Conservation (phyloP, 768 basidiomycete species). For the Suillus sp. region DNA sequence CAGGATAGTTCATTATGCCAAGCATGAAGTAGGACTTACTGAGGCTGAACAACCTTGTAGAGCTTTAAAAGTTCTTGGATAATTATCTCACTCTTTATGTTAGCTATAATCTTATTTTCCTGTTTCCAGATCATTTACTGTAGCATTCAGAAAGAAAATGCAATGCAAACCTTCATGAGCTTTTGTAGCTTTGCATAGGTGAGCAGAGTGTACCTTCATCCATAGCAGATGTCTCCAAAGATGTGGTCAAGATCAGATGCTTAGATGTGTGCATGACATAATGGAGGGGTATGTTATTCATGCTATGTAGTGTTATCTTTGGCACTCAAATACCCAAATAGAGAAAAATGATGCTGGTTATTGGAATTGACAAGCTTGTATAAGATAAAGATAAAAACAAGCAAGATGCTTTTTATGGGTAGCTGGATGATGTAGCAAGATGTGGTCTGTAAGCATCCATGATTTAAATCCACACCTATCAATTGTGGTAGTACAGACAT, state of each 20-base stretch:
- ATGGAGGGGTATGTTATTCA: background rate
- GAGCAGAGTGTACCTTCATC: slow-evolving; percentile 25
- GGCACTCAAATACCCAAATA: background rate
- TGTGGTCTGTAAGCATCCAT: background rate
- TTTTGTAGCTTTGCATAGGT: slow-evolving; percentile 29
- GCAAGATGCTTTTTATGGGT: background rate
- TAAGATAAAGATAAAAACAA: background rate
- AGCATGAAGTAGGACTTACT: slow-evolving; percentile 10
- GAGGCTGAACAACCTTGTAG: background rate
- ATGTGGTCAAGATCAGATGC: background rate
- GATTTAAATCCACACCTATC: background rate
- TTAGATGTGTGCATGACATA: background rate
- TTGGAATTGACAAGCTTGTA: background rate
- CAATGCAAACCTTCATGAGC: slow-evolving; percentile 25
- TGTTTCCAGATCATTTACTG: slow-evolving; percentile 5
- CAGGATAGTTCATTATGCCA: slow-evolving; percentile 12
- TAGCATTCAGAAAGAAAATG: background rate
- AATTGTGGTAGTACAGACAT: background rate
- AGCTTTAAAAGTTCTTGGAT: slow-evolving; percentile 24
- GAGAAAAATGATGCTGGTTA: background rate
- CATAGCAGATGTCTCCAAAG: background rate
- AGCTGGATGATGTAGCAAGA: background rate
- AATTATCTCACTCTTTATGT: slow-evolving; percentile 30
- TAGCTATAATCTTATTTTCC: slow-evolving; percentile 27
- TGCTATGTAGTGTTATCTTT: background rate